Conservation (phyloP, 352 stramenopile genomes). For the Globisporangium cystogenes region DNA sequence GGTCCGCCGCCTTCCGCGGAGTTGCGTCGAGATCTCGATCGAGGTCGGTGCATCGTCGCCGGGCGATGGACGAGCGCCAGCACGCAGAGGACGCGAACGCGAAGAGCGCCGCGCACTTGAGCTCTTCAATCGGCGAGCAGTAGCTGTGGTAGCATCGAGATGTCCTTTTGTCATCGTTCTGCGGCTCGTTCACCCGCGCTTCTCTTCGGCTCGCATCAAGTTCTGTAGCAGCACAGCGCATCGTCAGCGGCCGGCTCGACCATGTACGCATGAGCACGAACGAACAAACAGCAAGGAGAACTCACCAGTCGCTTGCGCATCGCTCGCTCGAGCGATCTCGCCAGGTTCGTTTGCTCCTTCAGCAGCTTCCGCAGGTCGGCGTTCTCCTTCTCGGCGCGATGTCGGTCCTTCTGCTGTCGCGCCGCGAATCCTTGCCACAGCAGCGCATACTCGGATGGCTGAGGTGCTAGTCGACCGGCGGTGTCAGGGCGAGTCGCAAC, state of each 20-base stretch:
- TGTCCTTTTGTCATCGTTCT: neutral
- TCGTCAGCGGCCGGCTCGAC: neutral
- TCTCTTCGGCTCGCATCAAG: neutral
- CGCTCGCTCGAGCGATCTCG: conserved; percentile 4
- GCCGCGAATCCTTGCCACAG: conserved; percentile 4
- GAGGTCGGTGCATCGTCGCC: neutral
- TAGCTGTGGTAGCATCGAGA: neutral
- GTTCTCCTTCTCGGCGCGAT: conserved; percentile 2
- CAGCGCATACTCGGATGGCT: neutral
- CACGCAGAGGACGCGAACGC: neutral
- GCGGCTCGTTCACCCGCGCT: neutral
- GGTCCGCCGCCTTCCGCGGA: neutral
- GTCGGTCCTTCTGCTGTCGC: conserved; percentile 1
- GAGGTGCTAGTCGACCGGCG: neutral
- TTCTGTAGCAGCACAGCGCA: neutral
- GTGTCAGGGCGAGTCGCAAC: neutral
- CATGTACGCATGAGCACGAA: neutral
- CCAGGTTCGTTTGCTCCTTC: conserved; percentile 3
- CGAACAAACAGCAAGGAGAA: neutral
- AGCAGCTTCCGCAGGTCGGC: neutral
- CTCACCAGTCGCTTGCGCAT: conserved; percentile 7
- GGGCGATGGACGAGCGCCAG: neutral
- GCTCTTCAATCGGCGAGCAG: neutral
- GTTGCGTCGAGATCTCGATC: neutral
- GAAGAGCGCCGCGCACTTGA: neutral